These are phyloP conservation scores for Eucalyptus marginata DNA, from an alignment of 345 rosid species.

Conservation along the genomic window DNA sequence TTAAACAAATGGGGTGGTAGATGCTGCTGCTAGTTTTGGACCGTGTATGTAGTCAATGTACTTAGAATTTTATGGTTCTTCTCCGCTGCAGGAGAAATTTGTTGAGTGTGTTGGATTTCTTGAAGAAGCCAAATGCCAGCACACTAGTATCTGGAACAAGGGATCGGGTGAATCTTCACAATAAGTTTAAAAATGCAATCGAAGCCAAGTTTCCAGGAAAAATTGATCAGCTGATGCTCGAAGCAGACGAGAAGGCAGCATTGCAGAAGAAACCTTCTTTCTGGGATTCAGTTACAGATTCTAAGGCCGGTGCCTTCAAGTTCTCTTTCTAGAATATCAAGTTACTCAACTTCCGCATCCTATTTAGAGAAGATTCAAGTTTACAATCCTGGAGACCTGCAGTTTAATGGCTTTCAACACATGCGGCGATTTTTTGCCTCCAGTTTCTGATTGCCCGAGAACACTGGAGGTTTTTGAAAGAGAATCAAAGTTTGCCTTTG, in stretches of 20 bases:
- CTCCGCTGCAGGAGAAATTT: conserved; percentile 66
- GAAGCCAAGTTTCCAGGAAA: conserved; percentile 58
- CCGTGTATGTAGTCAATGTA: background rate
- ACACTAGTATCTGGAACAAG: conserved; percentile 79
- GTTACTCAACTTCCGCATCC: background rate
- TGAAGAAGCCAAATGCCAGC: conserved; percentile 77
- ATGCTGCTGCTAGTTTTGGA: background rate
- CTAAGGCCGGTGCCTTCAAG: conserved; percentile 71
- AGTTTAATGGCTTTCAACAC: background rate
- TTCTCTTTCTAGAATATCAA: conserved; percentile 30
- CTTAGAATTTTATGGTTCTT: background rate
- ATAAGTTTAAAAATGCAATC: conserved; percentile 61
- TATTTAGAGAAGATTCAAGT: background rate
- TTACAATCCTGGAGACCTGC: background rate
- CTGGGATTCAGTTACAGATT: conserved; percentile 73
- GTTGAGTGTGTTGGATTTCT: conserved; percentile 73
- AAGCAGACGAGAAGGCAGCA: conserved; percentile 42
- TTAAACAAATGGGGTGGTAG: background rate
- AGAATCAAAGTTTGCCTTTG: background rate
- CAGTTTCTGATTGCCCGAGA: background rate
- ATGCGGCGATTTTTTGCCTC: background rate
- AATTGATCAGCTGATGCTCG: conserved; percentile 31
- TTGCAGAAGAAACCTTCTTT: conserved; percentile 49
- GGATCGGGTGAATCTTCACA: conserved; percentile 69
- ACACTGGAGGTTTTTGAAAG: background rate